Base-by-base conservation (phyloP, 306 rosid species). In the Pterocarpus santalinus region DNA sequence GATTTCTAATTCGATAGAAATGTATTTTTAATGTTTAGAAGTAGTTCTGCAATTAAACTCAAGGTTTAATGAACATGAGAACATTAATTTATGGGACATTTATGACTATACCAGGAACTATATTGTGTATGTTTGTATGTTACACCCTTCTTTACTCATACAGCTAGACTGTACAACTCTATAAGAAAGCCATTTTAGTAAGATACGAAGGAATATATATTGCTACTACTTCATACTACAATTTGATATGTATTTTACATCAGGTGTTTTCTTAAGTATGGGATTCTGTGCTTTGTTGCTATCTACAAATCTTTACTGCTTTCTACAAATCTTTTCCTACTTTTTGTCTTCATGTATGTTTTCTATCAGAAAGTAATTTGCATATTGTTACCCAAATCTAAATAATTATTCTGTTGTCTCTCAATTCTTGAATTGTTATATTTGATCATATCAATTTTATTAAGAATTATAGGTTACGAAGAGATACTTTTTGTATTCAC, bases 191-290 rank as follows among this genome's bases (percentile, higher is more conserved):
- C 47, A 5, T 43, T 43, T 8, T 56, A 39, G 15, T 69, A 46
- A 35, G 5, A 47, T 80, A 32, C 62, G 30, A 46, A 72, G 65
- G 65, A 36, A 61, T 16, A 6, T 5, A 10, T 41, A 52, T 36
- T 36, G 52, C 52, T 5, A n/a, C 28, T 16, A 15, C 28, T 63
- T 77, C 62, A 43, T 56, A 10, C 64, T 10, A 11, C 41, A 67
- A 15, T 44, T 69, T n/a, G 78, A 58, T 70, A 69, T 60, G 8
- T n/a, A 69, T 39, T 36, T 58, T 17, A 28, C 41, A 4, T 57
- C 57, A 11, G 49, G 28, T 22, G 28, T 1, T 22, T 22, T 22
- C 28, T 22, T 22, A 22, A 22, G 28, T 22, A 22, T 22, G 28
- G 28, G 28, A 22, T 22, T 22, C 0, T 22, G 28, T 22, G 28